Evolutionary conservation across 139 green algal genomes (phyloP), one percentile per base, ranked within the genome.

Genomic region (Tetradesmus lagerheimii): DNA sequence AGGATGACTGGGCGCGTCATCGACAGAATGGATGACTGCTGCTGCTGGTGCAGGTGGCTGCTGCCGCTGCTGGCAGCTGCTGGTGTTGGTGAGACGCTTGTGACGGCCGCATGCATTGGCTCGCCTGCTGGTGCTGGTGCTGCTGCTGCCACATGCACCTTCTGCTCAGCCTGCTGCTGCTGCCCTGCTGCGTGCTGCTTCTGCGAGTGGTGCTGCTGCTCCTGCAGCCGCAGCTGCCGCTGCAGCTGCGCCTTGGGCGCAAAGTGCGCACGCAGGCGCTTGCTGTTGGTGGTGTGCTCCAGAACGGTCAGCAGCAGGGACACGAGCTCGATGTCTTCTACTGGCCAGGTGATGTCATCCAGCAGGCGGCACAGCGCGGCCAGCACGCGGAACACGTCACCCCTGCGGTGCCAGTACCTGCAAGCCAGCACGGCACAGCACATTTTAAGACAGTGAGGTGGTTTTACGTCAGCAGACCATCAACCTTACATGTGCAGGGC

Each of bases 381-480:
- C n/a, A 89, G 64, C n/a, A 89, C 67, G 15, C 85, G 79, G 85
- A 84, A 89, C 2, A 89, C 45, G 20, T 89, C 85, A 77, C 85
- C 85, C 43, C 41, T n/a, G 11, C 34, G 76, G 12, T 82, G 45
- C 84, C 84, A 89, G 35, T 41, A 81, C 75, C 34, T 81, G 57
- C 57, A n/a, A 18, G 47, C 47, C 1, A 62, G 47, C 47, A n/a
- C n/a, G 47, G 47, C 43, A 50, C 43, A 50, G 43, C 43, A 50
- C 43, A 50, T 4, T 14, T 50, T 8, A 50, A 50, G 43, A 50
- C 8, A 50, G 8, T 8, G 43, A 50, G 43, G 8, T 50, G 43
- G 43, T 50, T 4, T 8, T 14, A 50, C 43, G 8, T 4, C 43
- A 50, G 43, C 43, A 50, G n/a, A n/a, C n/a, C n/a, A n/a, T n/a